Evolutionary conservation across 805 yeast genomes (phyloP), one percentile per base, ranked within the genome.

Genomic region (Wickerhamomyces mucosus): DNA sequence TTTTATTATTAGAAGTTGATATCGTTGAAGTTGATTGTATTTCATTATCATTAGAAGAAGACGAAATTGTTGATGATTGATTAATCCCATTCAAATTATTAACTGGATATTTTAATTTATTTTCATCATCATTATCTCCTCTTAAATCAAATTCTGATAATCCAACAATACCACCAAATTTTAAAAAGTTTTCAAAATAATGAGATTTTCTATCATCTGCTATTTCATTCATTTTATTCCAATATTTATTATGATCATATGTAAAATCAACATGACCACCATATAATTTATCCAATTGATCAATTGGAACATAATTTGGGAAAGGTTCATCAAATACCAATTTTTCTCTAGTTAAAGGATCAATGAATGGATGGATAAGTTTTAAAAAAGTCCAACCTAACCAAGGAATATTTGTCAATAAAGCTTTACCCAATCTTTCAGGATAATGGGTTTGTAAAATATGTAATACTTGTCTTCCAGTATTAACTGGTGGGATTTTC

Each of bases 371-470:
- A 47, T 83, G 84, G 41, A 89, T 88, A 40, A 92, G 61, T 60
- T 82, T 88, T 44, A 92, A 62, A 48, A 92, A 92, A 8, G 95
- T 78, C 83, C 95, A 82, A 6, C 88, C 97, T 34, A 88, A 59
- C 72, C 92, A 82, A 11, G 97, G 97, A 42, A 92, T 86, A 56
- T 92, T 89, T 29, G 94, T 83, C 26, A 92, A 65, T 29, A 88
- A 65, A 0, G 96, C 96, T 51, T 78, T 80, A 24, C 99, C 99
- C 37, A 92, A 66, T 48, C 99, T 72, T 55, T 92, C 99, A 4
- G 98, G 98, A 55, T 92, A 92, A 57, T 92, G 99, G 10, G 94
- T 86, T 59, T 92, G 99, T 46, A 92, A 64, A 53, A 92, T 92
- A 55, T 81, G 84, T 43, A 92, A 67, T 20, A 89, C 97, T 58